Base-by-base conservation (phyloP, 1,284 basidiomycete genomes). In the Fomitiporia mediterranea region DNA sequence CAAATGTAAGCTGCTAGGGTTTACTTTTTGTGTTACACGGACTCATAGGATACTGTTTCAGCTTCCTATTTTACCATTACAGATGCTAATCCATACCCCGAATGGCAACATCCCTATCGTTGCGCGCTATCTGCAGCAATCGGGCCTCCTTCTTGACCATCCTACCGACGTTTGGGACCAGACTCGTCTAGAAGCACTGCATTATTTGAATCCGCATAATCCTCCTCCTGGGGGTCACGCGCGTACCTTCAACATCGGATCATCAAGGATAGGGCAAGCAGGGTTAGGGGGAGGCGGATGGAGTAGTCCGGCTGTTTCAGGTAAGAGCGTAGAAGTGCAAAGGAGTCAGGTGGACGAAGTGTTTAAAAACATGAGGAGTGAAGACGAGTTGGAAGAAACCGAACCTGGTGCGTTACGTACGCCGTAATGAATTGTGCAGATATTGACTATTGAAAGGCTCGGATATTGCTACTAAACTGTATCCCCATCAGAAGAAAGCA, bases 401-500 rank as follows among this genome's bases (percentile, higher is more conserved):
- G 87, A 94, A 68, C 83, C 94, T 54, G 77, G 90, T 90, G 69
- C 66, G 82, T 80, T 37, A 46, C 66, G 81, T 80, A 43, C 50
- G 15, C 51, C 51, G 23, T 15, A 6, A 46, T 27, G 3, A 30
- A 43, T 46, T n/a, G 8, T 25, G 35, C 38, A 15, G 6, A 27
- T 38, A 19, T 19, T 25, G 19, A 44, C 11, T 19, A 37, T 8
- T 50, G 8, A 15, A 66, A 94, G 91, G 78, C 44, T 72, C 81
- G n/a, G 84, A 93, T 65, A 84, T 99, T 60, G 86, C 85, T 34
- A 97, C 97, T n/a, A 79, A 73, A 43, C 77, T 99, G 6, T 98
- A 98, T 70, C 91, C 94, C 15, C 97, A 99, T 74, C 97, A 99
- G 74, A 96, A 96, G 74, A 96, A 97, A 70, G 97, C 95, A 21